Evolutionary conservation across 805 yeast species (phyloP).

Genomic region (Cyberlindnera maritima): DNA sequence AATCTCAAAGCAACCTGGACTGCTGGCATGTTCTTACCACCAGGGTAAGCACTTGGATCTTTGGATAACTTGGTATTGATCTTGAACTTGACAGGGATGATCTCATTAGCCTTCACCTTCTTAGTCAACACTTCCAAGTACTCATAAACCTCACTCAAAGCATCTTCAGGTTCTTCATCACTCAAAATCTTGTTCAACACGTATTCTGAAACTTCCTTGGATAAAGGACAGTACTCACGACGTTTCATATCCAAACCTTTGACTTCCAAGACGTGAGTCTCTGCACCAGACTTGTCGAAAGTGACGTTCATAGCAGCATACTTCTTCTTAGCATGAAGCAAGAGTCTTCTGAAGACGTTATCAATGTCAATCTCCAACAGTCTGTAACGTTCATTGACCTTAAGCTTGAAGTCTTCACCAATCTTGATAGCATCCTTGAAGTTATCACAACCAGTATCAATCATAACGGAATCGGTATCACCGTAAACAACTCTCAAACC

Average conservation of each 20-base stretch:
- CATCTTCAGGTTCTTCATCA: conserved; percentile 73
- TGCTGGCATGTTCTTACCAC: conserved; percentile 78
- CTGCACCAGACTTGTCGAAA: conserved; percentile 50
- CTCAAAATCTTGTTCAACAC: conserved; percentile 70
- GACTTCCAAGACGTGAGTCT: conserved; percentile 68
- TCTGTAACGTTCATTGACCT: conserved; percentile 86
- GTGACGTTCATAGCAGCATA: conserved; percentile 85
- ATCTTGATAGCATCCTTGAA: conserved; percentile 73
- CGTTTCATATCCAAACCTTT: conserved; percentile 97
- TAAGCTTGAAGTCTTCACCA: conserved; percentile 79
- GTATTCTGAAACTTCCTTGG: conserved; percentile 81
- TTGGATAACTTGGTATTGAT: conserved; percentile 88
- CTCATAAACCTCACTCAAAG: conserved; percentile 66
- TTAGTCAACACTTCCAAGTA: conserved; percentile 60
- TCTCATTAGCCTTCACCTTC: conserved; percentile 57
- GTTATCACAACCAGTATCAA: conserved; percentile 76
- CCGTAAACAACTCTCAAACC: conserved; percentile 90
- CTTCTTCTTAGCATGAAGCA: conserved; percentile 93
- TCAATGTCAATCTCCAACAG: conserved; percentile 92
- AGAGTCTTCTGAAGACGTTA: conserved; percentile 79
- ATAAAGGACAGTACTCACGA: conserved; percentile 91
- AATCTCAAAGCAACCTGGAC: conserved; percentile 88
- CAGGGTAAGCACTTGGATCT: conserved; percentile 82
- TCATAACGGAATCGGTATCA: conserved; percentile 99
- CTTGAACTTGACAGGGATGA: conserved; percentile 64